Evolutionary conservation across 116 monocot species (phyloP), one percentile per base, ranked within the genome.

Genomic region (Dioscorea cayenensis): DNA sequence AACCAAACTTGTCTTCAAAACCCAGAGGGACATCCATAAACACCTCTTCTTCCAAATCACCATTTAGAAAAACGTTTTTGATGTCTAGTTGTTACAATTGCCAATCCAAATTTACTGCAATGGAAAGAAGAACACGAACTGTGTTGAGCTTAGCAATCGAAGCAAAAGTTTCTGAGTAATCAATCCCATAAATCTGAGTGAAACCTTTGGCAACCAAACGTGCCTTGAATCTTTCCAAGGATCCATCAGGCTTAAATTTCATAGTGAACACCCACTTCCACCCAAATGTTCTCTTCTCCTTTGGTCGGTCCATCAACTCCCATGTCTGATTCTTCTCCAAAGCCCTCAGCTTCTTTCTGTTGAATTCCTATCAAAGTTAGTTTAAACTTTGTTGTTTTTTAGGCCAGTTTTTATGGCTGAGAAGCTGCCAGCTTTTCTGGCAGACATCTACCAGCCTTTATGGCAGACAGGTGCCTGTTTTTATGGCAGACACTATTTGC

Each of bases 231-330:
- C 48, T 28, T 5, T 74, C 74, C 4, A 74, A 28, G 14, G 35
- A 32, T 11, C 28, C 52, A 58, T 74, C 55, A 36, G 35, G 32
- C 10, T 74, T 65, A 36, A 55, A 50, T 55, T 74, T 74, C 20
- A 74, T 14, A 1, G 66, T 22, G 55, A 74, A 74, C 22, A 67
- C 38, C 75, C 75, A 75, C 43, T 16, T 75, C 6, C 36, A 75
- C 16, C 60, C 67, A 11, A 68, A 36, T 6, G 22, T 5, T 3
- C 20, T 61, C 32, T 64, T 64, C 28, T 21, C 29, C 7, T 28
- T 27, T 7, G 64, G 9, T 2, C 27, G 17, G 13, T 27, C 12
- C 12, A 64, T 28, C 25, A 64, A 7, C 11, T 10, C 17, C 25
- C 64, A 64, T 64, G 64, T 64, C 17, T 29, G 14, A 64, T 29